Evolutionary conservation across 331 rosid species (phyloP).

Genomic region (Stylosanthes scabra): DNA sequence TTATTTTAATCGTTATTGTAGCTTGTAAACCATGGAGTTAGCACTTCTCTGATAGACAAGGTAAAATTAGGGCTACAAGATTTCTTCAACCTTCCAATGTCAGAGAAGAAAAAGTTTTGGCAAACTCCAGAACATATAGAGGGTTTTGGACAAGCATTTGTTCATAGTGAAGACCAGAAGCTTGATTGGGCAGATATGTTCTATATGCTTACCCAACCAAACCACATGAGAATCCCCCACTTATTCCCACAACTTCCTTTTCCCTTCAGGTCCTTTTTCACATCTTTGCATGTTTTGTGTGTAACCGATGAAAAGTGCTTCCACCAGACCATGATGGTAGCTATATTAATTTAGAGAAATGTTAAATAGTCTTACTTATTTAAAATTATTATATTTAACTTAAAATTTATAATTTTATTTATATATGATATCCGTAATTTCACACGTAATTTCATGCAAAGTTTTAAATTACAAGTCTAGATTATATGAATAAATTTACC

Average conservation of each 20-base stretch:
- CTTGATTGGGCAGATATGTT: slow-evolving; percentile 43
- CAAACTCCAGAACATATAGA: slow-evolving; percentile 34
- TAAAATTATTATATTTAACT: too few species aligned
- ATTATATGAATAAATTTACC: too few species aligned
- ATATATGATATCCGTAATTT: too few species aligned
- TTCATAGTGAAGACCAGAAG: slow-evolving; percentile 33
- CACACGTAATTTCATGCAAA: too few species aligned
- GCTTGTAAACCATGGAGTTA: slow-evolving; percentile 35
- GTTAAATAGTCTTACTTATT: too few species aligned
- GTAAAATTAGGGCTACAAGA: slow-evolving; percentile 12
- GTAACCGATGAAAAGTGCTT: not conserved
- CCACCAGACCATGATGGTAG: too few species aligned
- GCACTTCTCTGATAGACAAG: slow-evolving; percentile 24
- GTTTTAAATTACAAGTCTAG: too few species aligned
- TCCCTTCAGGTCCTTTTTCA: slow-evolving; percentile 25
- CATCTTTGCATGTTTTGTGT: not conserved
- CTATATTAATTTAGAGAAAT: too few species aligned
- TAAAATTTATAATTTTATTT: too few species aligned
- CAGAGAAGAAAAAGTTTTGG: slow-evolving; percentile 37
- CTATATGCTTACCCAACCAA: slow-evolving; percentile 22
- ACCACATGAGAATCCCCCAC: slow-evolving; percentile 26
- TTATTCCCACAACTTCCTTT: slow-evolving; percentile 38
- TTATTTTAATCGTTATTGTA: slow-evolving; percentile 7
- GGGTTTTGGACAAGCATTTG: slow-evolving; percentile 44
- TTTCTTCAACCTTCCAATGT: slow-evolving; percentile 40